Conservation (phyloP, 495 filamentous ascomycete species). For the Elasticomyces elasticus region DNA sequence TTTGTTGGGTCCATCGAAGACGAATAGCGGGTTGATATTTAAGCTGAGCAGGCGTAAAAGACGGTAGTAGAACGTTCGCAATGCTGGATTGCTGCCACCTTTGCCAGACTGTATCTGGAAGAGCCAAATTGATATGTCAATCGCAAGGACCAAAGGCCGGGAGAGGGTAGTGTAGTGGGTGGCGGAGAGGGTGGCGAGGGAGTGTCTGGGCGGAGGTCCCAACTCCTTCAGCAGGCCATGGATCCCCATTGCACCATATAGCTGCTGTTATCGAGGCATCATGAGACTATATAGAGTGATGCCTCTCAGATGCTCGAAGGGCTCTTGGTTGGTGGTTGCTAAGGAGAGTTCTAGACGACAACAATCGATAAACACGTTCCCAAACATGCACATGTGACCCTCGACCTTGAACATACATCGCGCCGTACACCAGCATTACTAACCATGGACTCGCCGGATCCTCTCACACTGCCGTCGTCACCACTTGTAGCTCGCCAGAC, state of each 20-base stretch:
- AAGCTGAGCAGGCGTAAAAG: constrained; percentile 71
- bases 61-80: constrained; percentile 88
- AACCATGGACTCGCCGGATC: constrained; percentile 12
- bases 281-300: neutral
- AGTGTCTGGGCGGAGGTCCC: constrained; percentile 65
- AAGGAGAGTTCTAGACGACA: too few relatives aligned
- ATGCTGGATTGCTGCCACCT: constrained; percentile 79
- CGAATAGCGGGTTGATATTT: constrained; percentile 80
- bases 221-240: constrained; percentile 76
- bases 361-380: neutral
- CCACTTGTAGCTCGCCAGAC: constrained; percentile 4
- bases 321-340: too few relatives aligned
- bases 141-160: constrained; percentile 73
- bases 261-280: neutral
- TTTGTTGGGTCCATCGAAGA: constrained; percentile 88
- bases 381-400: neutral
- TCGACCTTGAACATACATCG: neutral
- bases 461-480: constrained; percentile 13
- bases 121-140: constrained; percentile 96
- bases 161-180: constrained; percentile 59
- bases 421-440: neutral
- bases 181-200: constrained; percentile 73
- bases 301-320: too few relatives aligned
- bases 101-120: constrained; percentile 82
- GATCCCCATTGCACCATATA: constrained; percentile 28